Conservation (phyloP, 768 basidiomycete species). For the Boletellus emodensis region DNA sequence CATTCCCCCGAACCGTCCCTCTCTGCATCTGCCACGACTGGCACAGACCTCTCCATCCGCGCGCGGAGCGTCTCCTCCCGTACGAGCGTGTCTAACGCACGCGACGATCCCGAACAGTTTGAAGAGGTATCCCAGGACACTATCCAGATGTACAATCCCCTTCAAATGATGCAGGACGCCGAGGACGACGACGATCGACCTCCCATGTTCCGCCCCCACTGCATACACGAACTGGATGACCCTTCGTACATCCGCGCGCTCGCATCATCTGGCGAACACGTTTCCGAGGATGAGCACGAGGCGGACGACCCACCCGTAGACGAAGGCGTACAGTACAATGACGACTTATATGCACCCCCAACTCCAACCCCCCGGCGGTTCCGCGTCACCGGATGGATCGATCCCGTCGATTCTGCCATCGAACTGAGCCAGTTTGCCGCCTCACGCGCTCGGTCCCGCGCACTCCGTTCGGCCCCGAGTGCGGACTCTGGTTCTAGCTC, state of each 20-base stretch:
- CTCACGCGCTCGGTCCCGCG: slow-evolving; percentile 16
- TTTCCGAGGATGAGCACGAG: no score
- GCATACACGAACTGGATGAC: slow-evolving; percentile 54
- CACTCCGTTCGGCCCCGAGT: no score
- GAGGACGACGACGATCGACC: slow-evolving; percentile 26
- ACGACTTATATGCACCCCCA: slow-evolving; percentile 16
- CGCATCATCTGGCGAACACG: neutral
- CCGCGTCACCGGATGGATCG: slow-evolving; percentile 53
- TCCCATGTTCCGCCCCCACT: slow-evolving; percentile 33
- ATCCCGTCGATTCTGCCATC: slow-evolving; percentile 46
- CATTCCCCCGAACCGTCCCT: slow-evolving; percentile 31
- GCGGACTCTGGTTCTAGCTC: no score
- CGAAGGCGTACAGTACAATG: neutral
- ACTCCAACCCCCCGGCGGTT: slow-evolving; percentile 30
- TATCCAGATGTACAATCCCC: slow-evolving; percentile 12
- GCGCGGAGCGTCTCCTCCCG: slow-evolving; percentile 23
- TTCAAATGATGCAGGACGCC: slow-evolving; percentile 30
- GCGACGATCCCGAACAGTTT: slow-evolving; percentile 4
- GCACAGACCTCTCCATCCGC: slow-evolving; percentile 33
- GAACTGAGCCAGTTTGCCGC: slow-evolving; percentile 51
- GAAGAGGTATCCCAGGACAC: slow-evolving; percentile 18
- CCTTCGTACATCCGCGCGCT: slow-evolving; percentile 26
- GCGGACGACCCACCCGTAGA: neutral
- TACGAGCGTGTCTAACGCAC: slow-evolving; percentile 17
- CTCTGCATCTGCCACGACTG: slow-evolving; percentile 32